Percentiles rank a stretch among this genome's conserved stretches.
Conservation (phyloP, 805 yeast species). For the Lachancea mirantina region DNA sequence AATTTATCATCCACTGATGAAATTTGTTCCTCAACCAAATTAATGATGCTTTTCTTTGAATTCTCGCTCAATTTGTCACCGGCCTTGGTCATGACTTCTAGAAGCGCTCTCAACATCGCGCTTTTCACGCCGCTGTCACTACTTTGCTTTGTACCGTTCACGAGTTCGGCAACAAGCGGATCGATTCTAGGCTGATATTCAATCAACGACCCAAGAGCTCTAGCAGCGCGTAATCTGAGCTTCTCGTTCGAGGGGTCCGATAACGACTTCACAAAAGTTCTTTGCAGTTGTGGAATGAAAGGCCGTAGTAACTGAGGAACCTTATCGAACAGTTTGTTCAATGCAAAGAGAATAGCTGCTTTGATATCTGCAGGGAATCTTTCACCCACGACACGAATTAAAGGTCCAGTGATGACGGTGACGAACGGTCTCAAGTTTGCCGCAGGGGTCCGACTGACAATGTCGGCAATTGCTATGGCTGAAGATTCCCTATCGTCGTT, state of each 20-base stretch:
- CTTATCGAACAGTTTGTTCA: constrained; percentile 68
- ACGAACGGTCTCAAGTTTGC: constrained; percentile 77
- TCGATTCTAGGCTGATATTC: constrained; percentile 90
- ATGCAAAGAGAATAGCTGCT: constrained; percentile 84
- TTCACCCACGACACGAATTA: constrained; percentile 96
- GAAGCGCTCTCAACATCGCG: constrained; percentile 77
- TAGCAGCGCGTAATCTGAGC: constrained; percentile 78
- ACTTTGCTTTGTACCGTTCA: constrained; percentile 62
- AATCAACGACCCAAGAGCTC: constrained; percentile 81
- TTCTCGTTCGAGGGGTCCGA: constrained; percentile 68
- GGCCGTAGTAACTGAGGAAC: constrained; percentile 91
- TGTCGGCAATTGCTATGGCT: constrained; percentile 82
- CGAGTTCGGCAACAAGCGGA: constrained; percentile 79
- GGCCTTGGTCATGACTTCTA: constrained; percentile 73
- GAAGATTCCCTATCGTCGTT: constrained; percentile 76
- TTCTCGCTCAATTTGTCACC: constrained; percentile 71
- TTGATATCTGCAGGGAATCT: constrained; percentile 86
- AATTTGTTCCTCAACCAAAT: constrained; percentile 68
- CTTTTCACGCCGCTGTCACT: constrained; percentile 67
- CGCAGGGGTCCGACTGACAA: constrained; percentile 83
- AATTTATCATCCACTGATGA: constrained; percentile 47
- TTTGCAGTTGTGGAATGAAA: constrained; percentile 92
- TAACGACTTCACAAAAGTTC: constrained; percentile 90
- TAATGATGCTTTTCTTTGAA: constrained; percentile 60
- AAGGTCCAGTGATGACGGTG: constrained; percentile 91